Evolutionary conservation across 2,329 filamentous ascomycete genomes (phyloP).

Genomic region (Shiraia sp.): DNA sequence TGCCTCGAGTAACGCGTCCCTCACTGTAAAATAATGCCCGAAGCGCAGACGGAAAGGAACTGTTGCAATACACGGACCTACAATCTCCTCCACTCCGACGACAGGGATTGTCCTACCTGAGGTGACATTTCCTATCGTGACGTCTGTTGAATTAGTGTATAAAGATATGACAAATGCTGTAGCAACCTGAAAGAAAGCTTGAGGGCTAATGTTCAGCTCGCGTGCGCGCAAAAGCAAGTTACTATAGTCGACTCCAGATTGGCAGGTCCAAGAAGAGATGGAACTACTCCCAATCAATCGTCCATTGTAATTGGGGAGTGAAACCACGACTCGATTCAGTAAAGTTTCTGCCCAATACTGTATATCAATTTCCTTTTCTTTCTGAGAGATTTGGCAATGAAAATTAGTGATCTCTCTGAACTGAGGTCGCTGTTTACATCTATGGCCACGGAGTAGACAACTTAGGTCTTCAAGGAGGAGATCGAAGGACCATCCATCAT

Average conservation of each 20-base stretch:
- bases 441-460: conserved; percentile 49
- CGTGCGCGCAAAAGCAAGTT: conserved; percentile 21
- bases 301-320: conserved; percentile 63
- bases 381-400: conserved; percentile 6
- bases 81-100: conserved; percentile 68
- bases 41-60: conserved; percentile 72
- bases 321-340: conserved; percentile 53
- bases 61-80: conserved; percentile 80
- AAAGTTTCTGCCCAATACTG: conserved; percentile 74
- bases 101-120: conserved; percentile 80
- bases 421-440: conserved; percentile 52
- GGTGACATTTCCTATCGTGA: conserved; percentile 77
- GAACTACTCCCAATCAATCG: conserved; percentile 12
- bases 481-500: conserved; percentile 93
- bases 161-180: conserved; percentile 67
- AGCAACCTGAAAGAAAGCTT: conserved; percentile 76
- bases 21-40: conserved; percentile 53
- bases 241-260: not conserved
- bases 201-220: conserved; percentile 58
- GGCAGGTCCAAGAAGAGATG: conserved; percentile 7
- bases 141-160: conserved; percentile 67
- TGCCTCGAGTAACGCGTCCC: conserved; percentile 65
- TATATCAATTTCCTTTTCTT: conserved; percentile 3
- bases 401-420: conserved; percentile 65
- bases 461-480: conserved; percentile 71